Evolutionary conservation across 768 basidiomycete species (phyloP).

Genomic region (Daedaleopsis sinensis): DNA sequence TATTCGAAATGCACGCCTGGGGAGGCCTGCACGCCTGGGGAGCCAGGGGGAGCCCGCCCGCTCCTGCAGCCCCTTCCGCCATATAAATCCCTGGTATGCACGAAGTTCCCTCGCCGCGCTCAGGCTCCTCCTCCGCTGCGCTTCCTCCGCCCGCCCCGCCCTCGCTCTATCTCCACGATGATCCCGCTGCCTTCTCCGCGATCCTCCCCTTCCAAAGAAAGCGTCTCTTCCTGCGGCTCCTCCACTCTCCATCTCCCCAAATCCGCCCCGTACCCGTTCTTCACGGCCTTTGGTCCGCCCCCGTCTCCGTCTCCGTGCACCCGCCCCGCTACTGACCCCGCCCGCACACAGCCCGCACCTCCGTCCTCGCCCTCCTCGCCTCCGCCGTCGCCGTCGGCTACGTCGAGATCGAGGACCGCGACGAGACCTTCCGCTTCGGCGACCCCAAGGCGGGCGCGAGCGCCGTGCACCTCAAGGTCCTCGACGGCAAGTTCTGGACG

Average conservation of each 20-base stretch:
- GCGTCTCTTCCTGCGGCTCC: slow-evolving; percentile 11
- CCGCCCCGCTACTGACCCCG: background rate
- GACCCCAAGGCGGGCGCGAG: slow-evolving; percentile 7
- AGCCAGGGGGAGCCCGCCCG: too few species aligned
- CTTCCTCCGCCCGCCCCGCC: background rate
- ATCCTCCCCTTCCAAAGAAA: slow-evolving; percentile 10
- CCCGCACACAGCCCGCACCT: slow-evolving; percentile 28
- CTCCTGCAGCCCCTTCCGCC: background rate
- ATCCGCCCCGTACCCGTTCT: slow-evolving; percentile 12
- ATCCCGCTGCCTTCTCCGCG: slow-evolving; percentile 14
- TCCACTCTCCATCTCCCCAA: slow-evolving; percentile 3
- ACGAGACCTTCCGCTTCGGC: slow-evolving; percentile 30
- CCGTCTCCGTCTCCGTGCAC: background rate
- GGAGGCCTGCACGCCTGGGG: too few species aligned
- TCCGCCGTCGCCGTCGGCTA: slow-evolving; percentile 28
- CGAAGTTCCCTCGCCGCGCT: background rate
- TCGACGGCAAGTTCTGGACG: slow-evolving; percentile 37
- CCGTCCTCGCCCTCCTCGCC: slow-evolving; percentile 29
- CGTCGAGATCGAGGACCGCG: slow-evolving; percentile 33
- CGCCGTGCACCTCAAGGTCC: slow-evolving; percentile 29
- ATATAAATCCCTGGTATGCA: slow-evolving; percentile 4
- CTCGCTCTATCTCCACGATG: slow-evolving; percentile 19
- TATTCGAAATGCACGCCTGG: background rate
- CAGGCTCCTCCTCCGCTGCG: slow-evolving; percentile 10
- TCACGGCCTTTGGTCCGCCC: slow-evolving; percentile 13